A percentile compares a stretch with the other conserved stretches of the same genome.
These are phyloP conservation scores for Lactarius psammicola DNA, from an alignment of 768 basidiomycete species.

Conservation along the genomic window DNA sequence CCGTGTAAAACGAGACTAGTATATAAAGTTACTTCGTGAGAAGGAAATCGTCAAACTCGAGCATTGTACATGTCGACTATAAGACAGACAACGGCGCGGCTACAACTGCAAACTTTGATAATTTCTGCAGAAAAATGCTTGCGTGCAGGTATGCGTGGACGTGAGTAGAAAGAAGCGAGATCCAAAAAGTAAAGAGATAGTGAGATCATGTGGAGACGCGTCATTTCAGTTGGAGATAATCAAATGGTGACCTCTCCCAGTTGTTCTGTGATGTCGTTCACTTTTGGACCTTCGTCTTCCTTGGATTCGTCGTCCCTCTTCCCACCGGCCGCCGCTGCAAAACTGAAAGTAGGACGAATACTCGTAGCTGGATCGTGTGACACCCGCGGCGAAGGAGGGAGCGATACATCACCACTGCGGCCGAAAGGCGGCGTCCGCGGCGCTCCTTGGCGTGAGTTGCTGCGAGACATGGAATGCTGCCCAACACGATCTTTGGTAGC, in stretches of 20 bases:
- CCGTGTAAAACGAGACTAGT: constrained; percentile 17
- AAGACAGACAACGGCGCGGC: constrained; percentile 9
- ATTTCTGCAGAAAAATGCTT: constrained; percentile 19
- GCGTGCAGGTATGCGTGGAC: constrained; percentile 28
- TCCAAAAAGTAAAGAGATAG: constrained; percentile 24
- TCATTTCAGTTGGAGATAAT: constrained; percentile 10
- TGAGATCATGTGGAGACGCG: constrained; percentile 21
- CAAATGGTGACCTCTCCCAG: constrained; percentile 41
- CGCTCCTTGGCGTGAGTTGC: constrained; percentile 37
- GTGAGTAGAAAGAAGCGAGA: constrained; percentile 22
- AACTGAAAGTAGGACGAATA: constrained; percentile 74
- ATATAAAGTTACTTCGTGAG: constrained; percentile 26
- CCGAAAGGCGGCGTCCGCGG: constrained; percentile 33
- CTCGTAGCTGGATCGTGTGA: constrained; percentile 39
- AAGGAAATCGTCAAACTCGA: constrained; percentile 12
- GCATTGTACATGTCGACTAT: constrained; percentile 22
- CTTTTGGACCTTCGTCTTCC: constrained; percentile 27
- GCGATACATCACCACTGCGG: constrained; percentile 21
- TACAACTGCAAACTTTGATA: constrained; percentile 19
- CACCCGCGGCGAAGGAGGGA: constrained; percentile 26
- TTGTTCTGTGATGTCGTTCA: constrained; percentile 34
- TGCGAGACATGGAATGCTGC: constrained; percentile 47
- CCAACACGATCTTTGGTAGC: constrained; percentile 38
- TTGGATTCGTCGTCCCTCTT: constrained; percentile 40
- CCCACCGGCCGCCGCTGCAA: constrained; percentile 68